phyloP scores from a whole-genome alignment of 495 filamentous ascomycete genomes.

The Neurospora sp. region DNA sequence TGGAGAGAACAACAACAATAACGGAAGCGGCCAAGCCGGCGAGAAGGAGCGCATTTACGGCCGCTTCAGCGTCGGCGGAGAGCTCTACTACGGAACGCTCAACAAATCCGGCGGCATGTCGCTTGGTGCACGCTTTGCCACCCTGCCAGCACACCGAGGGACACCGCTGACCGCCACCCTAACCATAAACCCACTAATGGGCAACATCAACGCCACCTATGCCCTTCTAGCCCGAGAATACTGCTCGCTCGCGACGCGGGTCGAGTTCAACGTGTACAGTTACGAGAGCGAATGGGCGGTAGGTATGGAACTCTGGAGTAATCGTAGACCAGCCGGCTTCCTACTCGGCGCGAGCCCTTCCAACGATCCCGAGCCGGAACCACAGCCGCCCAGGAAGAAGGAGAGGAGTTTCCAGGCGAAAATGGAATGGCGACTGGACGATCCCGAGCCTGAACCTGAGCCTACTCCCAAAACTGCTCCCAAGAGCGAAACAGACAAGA shows the following conservation, averaged over 20 bases:
- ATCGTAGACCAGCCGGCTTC: conserved; percentile 32
- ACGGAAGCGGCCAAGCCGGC: conserved; percentile 3
- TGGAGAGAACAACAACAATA: conserved; percentile 11
- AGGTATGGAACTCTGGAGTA: conserved; percentile 82
- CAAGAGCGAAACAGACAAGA: background rate
- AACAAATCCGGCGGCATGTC: conserved; percentile 81
- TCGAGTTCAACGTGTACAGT: conserved; percentile 96
- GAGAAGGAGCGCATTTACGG: conserved; percentile 47
- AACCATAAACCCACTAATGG: conserved; percentile 86
- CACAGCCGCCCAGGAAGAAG: conserved; percentile 16
- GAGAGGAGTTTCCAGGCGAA: conserved; percentile 45
- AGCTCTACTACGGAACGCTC: conserved; percentile 85
- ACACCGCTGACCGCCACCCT: conserved; percentile 87
- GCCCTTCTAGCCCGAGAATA: conserved; percentile 74
- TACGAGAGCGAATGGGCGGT: conserved; percentile 91
- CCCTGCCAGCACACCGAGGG: conserved; percentile 74
- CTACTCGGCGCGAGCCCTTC: conserved; percentile 27
- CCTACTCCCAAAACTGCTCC: conserved; percentile 1
- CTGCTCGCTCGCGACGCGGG: conserved; percentile 74
- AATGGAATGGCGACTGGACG: conserved; percentile 44
- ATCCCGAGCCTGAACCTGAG: conserved; percentile 17
- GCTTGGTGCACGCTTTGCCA: conserved; percentile 77
- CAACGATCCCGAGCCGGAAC: conserved; percentile 12
- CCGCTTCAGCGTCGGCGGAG: conserved; percentile 73
- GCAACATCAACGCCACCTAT: conserved; percentile 80